These are phyloP conservation scores for Eutrema japonicum DNA, from an alignment of 345 rosid genomes.

Conservation along the genomic window DNA sequence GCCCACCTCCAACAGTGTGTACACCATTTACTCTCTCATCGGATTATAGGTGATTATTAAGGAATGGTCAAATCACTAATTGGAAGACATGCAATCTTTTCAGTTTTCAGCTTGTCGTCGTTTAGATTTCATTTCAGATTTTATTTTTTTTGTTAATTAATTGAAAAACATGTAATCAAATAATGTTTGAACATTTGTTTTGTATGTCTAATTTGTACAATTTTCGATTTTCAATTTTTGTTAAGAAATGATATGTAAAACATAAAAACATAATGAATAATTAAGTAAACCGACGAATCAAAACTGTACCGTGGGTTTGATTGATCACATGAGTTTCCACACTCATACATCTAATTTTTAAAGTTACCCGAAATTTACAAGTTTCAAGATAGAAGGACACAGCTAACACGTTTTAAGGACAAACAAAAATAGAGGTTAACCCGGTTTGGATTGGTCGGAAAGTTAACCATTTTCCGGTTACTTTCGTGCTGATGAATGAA, in stretches of 20 bases:
- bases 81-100: not conserved
- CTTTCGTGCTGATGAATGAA: not conserved
- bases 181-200: not conserved
- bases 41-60: not conserved
- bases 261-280: not conserved
- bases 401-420: not conserved
- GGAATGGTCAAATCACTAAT: not conserved
- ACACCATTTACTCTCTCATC: not conserved
- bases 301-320: not conserved
- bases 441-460: not conserved
- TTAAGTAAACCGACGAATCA: not conserved
- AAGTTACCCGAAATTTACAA: not conserved
- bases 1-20: no score
- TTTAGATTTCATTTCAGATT: slow-evolving; percentile 13
- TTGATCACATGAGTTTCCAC: not conserved
- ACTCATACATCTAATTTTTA: not conserved
- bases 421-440: not conserved
- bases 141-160: not conserved
- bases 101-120: slow-evolving; percentile 17
- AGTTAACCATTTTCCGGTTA: not conserved
- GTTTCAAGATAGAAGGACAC: not conserved
- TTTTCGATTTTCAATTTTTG: not conserved
- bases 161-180: not conserved
- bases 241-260: not conserved
- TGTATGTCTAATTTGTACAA: not conserved